These are phyloP conservation scores for Cyanidioschyzon merolae DNA, from an alignment of 23 red algal species.

Conservation along the genomic window DNA sequence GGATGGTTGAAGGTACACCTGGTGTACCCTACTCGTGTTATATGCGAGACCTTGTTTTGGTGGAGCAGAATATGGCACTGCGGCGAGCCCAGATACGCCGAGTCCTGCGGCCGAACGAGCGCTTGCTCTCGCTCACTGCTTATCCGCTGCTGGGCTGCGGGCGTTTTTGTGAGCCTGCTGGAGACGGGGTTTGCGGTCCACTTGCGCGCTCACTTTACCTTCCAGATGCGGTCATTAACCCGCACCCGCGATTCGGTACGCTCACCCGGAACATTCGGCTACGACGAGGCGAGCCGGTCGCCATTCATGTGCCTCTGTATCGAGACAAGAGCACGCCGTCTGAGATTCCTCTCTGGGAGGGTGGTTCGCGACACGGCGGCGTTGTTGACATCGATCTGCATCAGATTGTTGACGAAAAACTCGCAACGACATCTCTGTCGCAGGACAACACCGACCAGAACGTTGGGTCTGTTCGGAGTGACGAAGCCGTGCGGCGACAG, in stretches of 20 bases:
- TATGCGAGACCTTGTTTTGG: conserved; percentile 60
- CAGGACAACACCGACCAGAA: background rate
- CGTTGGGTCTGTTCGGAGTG: background rate
- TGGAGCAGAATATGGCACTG: conserved; percentile 92
- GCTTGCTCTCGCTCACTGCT: conserved; percentile 50
- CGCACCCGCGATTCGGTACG: conserved; percentile 92
- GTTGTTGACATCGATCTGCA: background rate
- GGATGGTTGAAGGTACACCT: conserved; percentile 99
- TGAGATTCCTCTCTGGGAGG: conserved; percentile 33
- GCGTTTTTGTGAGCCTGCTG: conserved; percentile 36
- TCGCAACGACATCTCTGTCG: background rate
- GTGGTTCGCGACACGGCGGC: background rate
- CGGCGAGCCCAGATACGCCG: conserved; percentile 53
- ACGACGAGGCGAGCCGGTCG: conserved; percentile 55
- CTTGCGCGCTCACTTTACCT: conserved; percentile 64
- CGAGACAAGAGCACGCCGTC: conserved; percentile 52
- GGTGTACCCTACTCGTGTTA: conserved; percentile 81
- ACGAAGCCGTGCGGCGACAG: background rate
- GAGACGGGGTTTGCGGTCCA: conserved; percentile 34
- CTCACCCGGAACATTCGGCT: conserved; percentile 92
- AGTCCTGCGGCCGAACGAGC: conserved; percentile 36
- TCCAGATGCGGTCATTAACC: conserved; percentile 76
- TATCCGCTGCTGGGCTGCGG: conserved; percentile 73
- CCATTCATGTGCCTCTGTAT: conserved; percentile 76
- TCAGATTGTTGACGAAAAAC: background rate